Evolutionary conservation across 2,329 filamentous ascomycete genomes (phyloP).

Genomic region (Alternaria conjuncta): DNA sequence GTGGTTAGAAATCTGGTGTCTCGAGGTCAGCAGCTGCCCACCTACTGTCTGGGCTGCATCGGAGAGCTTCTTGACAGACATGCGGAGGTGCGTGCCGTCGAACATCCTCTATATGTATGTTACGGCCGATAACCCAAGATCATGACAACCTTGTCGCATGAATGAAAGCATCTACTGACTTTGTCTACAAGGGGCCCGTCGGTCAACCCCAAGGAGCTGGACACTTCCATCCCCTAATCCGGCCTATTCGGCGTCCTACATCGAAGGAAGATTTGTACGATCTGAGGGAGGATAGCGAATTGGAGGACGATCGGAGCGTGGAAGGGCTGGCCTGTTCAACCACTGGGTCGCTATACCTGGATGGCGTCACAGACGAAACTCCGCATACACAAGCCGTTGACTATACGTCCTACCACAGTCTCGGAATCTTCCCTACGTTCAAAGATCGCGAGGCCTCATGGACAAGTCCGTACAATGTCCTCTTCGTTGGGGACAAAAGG

Average conservation of each 20-base stretch:
- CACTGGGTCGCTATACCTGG: background rate
- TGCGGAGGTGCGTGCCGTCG: background rate
- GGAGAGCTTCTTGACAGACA: slow-evolving; percentile 9
- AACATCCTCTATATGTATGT: background rate
- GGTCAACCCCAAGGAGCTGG: background rate
- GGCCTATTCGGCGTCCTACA: background rate
- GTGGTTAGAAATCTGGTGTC: background rate
- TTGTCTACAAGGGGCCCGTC: background rate
- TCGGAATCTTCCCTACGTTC: background rate
- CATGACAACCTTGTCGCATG: background rate
- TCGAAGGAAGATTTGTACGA: background rate
- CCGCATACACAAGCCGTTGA: background rate
- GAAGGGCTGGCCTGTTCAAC: background rate
- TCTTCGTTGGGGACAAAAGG: background rate
- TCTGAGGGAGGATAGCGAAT: background rate
- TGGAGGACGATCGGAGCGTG: background rate
- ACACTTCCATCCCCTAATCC: background rate
- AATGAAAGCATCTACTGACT: background rate
- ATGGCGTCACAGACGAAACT: background rate
- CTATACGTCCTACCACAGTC: background rate
- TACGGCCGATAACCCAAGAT: background rate
- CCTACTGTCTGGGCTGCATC: slow-evolving; percentile 22
- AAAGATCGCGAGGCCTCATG: background rate
- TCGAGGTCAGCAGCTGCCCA: background rate
- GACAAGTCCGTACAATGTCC: background rate